Base-by-base conservation (phyloP, 108 stramenopile species). In the Mayamaea pseudoterrestris region DNA sequence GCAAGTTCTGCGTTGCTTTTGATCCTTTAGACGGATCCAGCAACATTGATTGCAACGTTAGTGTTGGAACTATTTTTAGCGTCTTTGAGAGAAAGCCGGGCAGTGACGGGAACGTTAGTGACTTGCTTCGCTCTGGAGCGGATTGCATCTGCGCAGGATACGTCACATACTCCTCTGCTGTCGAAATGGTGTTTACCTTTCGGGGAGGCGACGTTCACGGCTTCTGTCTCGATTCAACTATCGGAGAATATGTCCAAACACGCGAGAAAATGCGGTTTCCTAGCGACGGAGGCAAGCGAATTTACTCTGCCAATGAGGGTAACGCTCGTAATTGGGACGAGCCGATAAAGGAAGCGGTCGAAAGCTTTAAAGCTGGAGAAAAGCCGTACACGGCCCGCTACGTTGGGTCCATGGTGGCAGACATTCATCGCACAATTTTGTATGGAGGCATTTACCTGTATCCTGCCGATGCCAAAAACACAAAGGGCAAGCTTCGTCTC, bases 21-120 rank as follows among this genome's bases (percentile, higher is more conserved):
- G 98, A 99, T 49, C 98, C 98, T 29, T 77, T 99, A 3, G 98
- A 99, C 62, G 98, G 98, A 29, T 93, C 90, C 27, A 83, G 79
- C 41, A 99, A 99, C 73, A 97, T 99, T 74, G 98, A 99, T 67
- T 99, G 98, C 75, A 97, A 97, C 65, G 95, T 99, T 39, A 93
- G 90, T 37, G 93, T 95, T 16, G 96, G 98, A 43, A 95, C 96
- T 26, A 99, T 99, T 55, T 97, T 99, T 70, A 78, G 77, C 46
- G 93, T 99, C 8, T 99, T 92, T 64, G 82, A 93, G 50, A 83
- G 79, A 48, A 66, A 69, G 52, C 73, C 73, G 28, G 82, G 77
- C 31, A 63, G 61, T 35, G 55, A 65, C 30, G 86, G 87, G 40
- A 83, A 67, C 41, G 92, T 84, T 9, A 66, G 74, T 24, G 96